These are phyloP conservation scores for Castanea crenata DNA, from an alignment of 306 rosid genomes.

Conservation along the genomic window DNA sequence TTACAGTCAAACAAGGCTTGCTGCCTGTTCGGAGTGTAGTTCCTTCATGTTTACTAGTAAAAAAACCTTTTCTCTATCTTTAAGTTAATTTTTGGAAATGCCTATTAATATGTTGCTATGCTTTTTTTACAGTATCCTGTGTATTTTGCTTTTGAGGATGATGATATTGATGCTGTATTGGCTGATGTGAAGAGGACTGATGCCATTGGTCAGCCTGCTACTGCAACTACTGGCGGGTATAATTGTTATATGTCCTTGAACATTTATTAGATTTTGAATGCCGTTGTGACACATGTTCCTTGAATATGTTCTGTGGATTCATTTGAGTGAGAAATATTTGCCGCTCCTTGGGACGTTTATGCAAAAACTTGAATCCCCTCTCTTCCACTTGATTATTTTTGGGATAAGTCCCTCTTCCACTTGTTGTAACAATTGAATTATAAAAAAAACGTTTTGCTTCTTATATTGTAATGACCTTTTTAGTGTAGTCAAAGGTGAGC, in stretches of 20 bases:
- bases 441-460: neutral
- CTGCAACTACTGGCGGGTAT: conserved; percentile 98
- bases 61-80: neutral
- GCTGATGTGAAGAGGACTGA: conserved; percentile 85
- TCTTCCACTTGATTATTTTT: too few relatives aligned
- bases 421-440: too few relatives aligned
- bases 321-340: neutral
- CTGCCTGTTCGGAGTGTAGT: too few relatives aligned
- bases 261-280: neutral
- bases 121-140: conserved; percentile 83
- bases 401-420: too few relatives aligned
- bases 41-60: neutral
- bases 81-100: neutral
- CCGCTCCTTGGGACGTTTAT: too few relatives aligned
- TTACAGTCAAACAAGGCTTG: too few relatives aligned
- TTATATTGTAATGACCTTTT: neutral
- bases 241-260: neutral
- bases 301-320: neutral
- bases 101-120: conserved; percentile 25
- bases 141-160: conserved; percentile 93
- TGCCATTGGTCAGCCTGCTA: conserved; percentile 96
- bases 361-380: neutral
- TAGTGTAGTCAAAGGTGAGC: too few relatives aligned
- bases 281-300: neutral
- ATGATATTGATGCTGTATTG: conserved; percentile 62